phyloP scores from a whole-genome alignment of 2,329 filamentous ascomycete genomes.

The Colletotrichum sansevieriae region DNA sequence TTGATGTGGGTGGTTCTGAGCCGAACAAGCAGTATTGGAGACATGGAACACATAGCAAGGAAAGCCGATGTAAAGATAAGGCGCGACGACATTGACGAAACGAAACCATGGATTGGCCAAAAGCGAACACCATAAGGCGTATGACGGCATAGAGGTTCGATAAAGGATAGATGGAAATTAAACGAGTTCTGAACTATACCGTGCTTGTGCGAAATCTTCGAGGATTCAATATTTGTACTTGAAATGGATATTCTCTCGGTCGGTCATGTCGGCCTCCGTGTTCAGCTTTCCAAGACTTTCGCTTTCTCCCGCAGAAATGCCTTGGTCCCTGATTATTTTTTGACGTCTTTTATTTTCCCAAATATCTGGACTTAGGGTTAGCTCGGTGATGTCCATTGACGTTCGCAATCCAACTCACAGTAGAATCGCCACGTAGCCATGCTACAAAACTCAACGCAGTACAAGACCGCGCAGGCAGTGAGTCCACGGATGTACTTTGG shows the following conservation, averaged over 20 bases:
- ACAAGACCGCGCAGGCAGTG: slow-evolving; percentile 46
- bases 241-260: slow-evolving; percentile 46
- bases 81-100: too few species aligned
- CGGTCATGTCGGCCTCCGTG: slow-evolving; percentile 46
- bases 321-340: background rate
- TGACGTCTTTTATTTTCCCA: background rate
- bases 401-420: slow-evolving; percentile 40
- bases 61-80: background rate
- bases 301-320: slow-evolving; percentile 43
- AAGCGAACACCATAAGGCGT: too few species aligned
- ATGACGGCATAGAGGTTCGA: too few species aligned
- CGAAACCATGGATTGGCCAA: too few species aligned
- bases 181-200: too few species aligned
- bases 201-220: too few species aligned
- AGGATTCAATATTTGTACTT: slow-evolving; percentile 39
- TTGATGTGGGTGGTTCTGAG: slow-evolving; percentile 15
- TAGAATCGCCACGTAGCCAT: slow-evolving; percentile 47
- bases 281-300: slow-evolving; percentile 46
- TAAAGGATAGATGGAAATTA: too few species aligned
- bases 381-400: too few species aligned
- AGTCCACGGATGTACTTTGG: slow-evolving; percentile 43
- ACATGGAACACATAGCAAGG: slow-evolving; percentile 35
- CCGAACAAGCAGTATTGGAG: slow-evolving; percentile 7
- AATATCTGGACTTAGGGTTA: background rate
- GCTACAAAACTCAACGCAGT: slow-evolving; percentile 45